These are phyloP conservation scores for Adansonia madagascariensis DNA, from an alignment of 441 rosid genomes.

Conservation along the genomic window DNA sequence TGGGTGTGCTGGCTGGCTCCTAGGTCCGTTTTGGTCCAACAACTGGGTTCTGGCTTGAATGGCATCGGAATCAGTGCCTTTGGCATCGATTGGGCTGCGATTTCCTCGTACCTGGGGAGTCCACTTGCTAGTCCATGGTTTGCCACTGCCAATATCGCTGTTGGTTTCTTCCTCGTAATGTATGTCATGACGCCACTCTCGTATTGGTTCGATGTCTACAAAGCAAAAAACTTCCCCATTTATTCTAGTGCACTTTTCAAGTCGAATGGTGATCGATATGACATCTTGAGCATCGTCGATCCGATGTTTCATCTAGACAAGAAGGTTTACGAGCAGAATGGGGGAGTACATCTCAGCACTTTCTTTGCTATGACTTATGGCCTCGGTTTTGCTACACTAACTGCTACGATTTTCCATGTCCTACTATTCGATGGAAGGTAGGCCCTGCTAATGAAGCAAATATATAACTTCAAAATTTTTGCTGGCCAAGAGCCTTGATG, in stretches of 20 bases:
- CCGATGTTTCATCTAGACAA: constrained; percentile 61
- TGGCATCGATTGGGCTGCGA: constrained; percentile 72
- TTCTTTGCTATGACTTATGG: constrained; percentile 84
- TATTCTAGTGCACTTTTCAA: constrained; percentile 48
- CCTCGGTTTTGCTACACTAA: constrained; percentile 70
- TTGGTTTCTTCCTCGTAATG: constrained; percentile 63
- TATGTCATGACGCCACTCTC: constrained; percentile 60
- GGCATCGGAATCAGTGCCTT: constrained; percentile 75
- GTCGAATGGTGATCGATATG: constrained; percentile 55
- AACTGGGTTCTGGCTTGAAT: constrained; percentile 68
- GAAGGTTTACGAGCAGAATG: constrained; percentile 45
- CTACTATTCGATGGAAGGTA: constrained; percentile 75
- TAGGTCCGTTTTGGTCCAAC: constrained; percentile 62
- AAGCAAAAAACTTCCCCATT: constrained; percentile 73
- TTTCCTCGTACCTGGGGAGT: constrained; percentile 68
- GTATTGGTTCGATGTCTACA: constrained; percentile 64
- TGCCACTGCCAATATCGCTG: constrained; percentile 69
- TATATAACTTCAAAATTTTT: neutral
- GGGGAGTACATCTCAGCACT: constrained; percentile 62
- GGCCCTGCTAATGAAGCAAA: neutral
- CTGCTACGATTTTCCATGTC: constrained; percentile 71
- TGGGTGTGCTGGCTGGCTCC: constrained; percentile 78
- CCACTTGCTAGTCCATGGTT: constrained; percentile 89
- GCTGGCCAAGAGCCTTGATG: neutral
- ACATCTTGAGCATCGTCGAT: constrained; percentile 56